Evolutionary conservation across 2,329 filamentous ascomycete species (phyloP), one percentile per base, ranked within the genome.

Genomic region (Colletotrichum plurivorum): DNA sequence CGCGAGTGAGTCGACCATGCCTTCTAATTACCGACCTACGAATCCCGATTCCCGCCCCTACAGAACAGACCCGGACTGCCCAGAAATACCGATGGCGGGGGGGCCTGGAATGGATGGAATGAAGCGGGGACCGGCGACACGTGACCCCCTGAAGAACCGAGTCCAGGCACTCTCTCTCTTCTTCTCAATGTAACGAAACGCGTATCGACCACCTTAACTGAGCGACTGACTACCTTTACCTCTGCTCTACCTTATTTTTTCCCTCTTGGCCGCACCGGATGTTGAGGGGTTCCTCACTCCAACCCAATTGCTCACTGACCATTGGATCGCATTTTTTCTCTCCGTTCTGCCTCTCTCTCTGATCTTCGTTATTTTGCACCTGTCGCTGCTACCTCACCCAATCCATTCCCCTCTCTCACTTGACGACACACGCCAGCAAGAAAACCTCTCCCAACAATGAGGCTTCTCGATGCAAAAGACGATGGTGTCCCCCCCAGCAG

Each of bases 401-500:
- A 36, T 36, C 4, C 22, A 10, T 9, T 39, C 51, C 13, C 16
- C 27, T 25, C 22, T 25, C 22, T 25, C 22, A n/a, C n/a, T 12
- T 9, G 25, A 36, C 15, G n/a, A 55, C 20, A 1, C 18, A 16
- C 15, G 13, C 31, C 43, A 15, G 5, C n/a, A 43, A 51, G n/a
- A 43, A 53, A 25, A 25, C 3, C 22, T 25, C 60, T 39, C 18
- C 52, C 52, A 51, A 69, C 49, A 41, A 69, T 69, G 67, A 60
- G 67, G 62, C 67, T 55, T 61, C 67, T 41, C 45, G 56, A 67
- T 61, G 67, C 49, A 67, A 61, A 49, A 67, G 62, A 61, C 36
- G 43, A 69, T 69, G 67, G 67, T 69, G 62, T 67, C 67, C 43
- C 55, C 66, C 67, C 16, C 67, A 52, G 67, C 62, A 66, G 62